A percentile compares a stretch with the other conserved stretches of the same genome.
These are phyloP conservation scores for Stachybotrys chartarum DNA, from an alignment of 2,329 filamentous ascomycete species.

Conservation along the genomic window DNA sequence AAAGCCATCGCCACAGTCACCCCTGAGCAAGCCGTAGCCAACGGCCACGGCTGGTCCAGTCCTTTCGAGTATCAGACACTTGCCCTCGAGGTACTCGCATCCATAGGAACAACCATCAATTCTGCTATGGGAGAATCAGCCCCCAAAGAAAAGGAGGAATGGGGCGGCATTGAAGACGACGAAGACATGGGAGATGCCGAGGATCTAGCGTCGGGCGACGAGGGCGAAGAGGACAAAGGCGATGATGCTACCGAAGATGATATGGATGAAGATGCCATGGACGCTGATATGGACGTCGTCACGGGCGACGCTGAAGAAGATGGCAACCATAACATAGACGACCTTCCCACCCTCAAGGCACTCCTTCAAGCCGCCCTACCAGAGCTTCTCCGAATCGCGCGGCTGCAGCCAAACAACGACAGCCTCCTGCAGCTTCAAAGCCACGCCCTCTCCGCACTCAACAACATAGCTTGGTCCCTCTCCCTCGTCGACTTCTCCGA, in stretches of 20 bases:
- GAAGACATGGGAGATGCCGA: conserved; percentile 29
- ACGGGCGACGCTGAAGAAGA: conserved; percentile 38
- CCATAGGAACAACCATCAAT: conserved; percentile 54
- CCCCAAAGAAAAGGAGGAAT: conserved; percentile 21
- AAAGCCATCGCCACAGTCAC: conserved; percentile 20
- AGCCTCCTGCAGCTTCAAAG: conserved; percentile 38
- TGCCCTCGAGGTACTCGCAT: conserved; percentile 55
- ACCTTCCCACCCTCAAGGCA: conserved; percentile 45
- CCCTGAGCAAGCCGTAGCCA: conserved; percentile 13
- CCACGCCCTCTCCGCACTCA: conserved; percentile 53
- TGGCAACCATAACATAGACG: conserved; percentile 32
- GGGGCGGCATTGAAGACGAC: conserved; percentile 30
- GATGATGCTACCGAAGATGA: conserved; percentile 28
- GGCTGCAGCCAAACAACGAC: conserved; percentile 30
- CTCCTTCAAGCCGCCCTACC: conserved; percentile 27
- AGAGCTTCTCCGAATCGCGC: conserved; percentile 39
- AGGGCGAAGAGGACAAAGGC: conserved; percentile 27
- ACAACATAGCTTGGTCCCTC: conserved; percentile 62
- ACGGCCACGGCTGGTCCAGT: conserved; percentile 30
- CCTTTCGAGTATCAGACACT: conserved; percentile 42
- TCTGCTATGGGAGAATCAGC: conserved; percentile 32
- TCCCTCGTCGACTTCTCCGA: conserved; percentile 53
- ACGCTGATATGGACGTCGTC: conserved; percentile 60
- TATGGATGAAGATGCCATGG: conserved; percentile 45
- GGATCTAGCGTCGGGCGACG: conserved; percentile 27